A percentile compares a stretch with the other conserved stretches of the same genome.
These are phyloP conservation scores for Yamadazyma sp. DNA, from an alignment of 1,139 yeast species.

Conservation along the genomic window DNA sequence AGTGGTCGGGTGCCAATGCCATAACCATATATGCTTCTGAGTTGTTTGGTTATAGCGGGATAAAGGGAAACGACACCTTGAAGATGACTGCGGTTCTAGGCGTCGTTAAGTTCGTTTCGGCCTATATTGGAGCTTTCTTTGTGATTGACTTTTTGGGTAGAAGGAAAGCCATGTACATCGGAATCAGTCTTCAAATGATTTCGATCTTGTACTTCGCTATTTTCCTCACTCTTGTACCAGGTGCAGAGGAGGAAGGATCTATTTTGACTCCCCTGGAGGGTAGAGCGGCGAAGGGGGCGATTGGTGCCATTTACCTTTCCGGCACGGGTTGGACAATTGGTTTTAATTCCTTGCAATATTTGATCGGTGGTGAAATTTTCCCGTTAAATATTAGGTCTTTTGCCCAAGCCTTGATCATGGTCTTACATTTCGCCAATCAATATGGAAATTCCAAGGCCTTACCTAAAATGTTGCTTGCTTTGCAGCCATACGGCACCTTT, in stretches of 20 bases:
- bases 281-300: conserved; percentile 45
- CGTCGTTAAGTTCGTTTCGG: conserved; percentile 39
- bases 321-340: conserved; percentile 63
- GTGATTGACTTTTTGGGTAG: conserved; percentile 43
- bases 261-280: conserved; percentile 24
- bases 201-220: conserved; percentile 37
- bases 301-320: conserved; percentile 47
- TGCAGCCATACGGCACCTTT: conserved; percentile 51
- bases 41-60: conserved; percentile 49
- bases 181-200: conserved; percentile 31
- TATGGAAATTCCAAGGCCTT: conserved; percentile 56
- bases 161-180: conserved; percentile 32
- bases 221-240: conserved; percentile 42
- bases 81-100: conserved; percentile 45
- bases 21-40: conserved; percentile 54
- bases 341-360: conserved; percentile 56
- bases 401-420: conserved; percentile 53
- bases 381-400: conserved; percentile 51
- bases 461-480: conserved; percentile 46
- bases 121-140: conserved; percentile 42
- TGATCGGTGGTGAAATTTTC: conserved; percentile 55
- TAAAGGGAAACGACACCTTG: conserved; percentile 27
- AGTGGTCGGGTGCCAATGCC: conserved; percentile 60
- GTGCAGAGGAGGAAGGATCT: conserved; percentile 27
- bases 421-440: conserved; percentile 54